Evolutionary conservation across 352 stramenopile genomes (phyloP).

Genomic region (Phytopythium montanum): DNA sequence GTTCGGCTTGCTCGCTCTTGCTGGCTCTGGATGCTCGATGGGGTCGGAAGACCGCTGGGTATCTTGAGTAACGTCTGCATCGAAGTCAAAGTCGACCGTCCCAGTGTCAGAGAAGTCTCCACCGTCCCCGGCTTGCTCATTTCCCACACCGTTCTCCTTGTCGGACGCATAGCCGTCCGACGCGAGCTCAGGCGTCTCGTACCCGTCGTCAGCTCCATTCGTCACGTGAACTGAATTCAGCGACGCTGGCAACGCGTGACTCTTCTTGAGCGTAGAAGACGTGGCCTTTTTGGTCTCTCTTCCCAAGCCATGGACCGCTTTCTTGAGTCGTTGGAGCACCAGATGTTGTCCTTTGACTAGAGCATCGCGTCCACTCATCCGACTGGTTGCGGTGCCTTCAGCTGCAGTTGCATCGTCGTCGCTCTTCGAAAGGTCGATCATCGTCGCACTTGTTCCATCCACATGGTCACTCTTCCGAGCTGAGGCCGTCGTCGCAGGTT

Average conservation of each 20-base stretch:
- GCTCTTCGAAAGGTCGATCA: slow-evolving; percentile 29
- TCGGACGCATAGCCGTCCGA: not conserved
- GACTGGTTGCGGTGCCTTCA: not conserved
- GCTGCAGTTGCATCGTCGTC: slow-evolving; percentile 17
- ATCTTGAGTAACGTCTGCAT: not conserved
- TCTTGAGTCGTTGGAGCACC: not conserved
- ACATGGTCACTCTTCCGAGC: not conserved
- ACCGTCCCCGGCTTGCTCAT: slow-evolving; percentile 9
- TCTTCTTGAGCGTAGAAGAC: not conserved
- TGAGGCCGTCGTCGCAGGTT: not conserved
- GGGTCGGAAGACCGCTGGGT: not conserved
- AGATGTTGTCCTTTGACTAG: not conserved
- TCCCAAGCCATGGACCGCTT: not conserved
- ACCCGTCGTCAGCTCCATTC: not conserved
- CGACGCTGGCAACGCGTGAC: not conserved
- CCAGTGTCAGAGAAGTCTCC: slow-evolving; percentile 26
- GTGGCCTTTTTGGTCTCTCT: not conserved
- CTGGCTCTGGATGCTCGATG: not conserved
- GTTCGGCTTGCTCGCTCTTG: not conserved
- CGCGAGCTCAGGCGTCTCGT: slow-evolving; percentile 7
- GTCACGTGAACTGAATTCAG: not conserved
- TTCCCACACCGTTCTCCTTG: not conserved
- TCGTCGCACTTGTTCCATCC: not conserved
- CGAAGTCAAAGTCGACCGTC: slow-evolving; percentile 26
- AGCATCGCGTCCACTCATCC: not conserved